These are phyloP conservation scores for Saturnispora kantuleensis DNA, from an alignment of 805 yeast genomes.

Conservation along the genomic window DNA sequence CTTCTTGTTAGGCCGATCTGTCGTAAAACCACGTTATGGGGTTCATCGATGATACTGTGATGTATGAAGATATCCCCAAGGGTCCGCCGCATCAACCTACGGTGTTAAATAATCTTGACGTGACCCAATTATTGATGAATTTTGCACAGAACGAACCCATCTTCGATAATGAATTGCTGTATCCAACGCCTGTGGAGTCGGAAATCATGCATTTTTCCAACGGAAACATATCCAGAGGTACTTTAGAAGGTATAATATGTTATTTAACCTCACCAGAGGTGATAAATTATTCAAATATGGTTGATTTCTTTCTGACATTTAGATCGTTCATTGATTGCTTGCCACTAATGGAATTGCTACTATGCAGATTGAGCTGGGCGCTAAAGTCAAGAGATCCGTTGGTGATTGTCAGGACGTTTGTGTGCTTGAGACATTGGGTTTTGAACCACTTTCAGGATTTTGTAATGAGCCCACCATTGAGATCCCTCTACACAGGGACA, in stretches of 20 bases:
- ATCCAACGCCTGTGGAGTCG: constrained; percentile 26
- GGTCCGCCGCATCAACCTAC: not conserved
- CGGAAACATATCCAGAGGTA: constrained; percentile 19
- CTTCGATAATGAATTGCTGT: constrained; percentile 24
- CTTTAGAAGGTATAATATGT: constrained; percentile 37
- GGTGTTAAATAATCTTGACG: constrained; percentile 1
- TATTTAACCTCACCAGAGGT: constrained; percentile 63
- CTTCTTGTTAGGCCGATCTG: not conserved
- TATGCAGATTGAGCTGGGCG: constrained; percentile 68
- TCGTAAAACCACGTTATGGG: constrained; percentile 4
- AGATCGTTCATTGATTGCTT: constrained; percentile 56
- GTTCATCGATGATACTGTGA: constrained; percentile 3
- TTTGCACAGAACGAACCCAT: constrained; percentile 26
- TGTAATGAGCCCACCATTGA: constrained; percentile 38
- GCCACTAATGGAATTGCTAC: constrained; percentile 49
- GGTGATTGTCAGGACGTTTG: constrained; percentile 73
- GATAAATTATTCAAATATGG: constrained; percentile 65
- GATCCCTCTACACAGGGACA: constrained; percentile 33
- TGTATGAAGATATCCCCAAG: not conserved
- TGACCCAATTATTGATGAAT: constrained; percentile 20
- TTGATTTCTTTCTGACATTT: constrained; percentile 82
- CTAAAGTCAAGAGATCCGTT: constrained; percentile 36
- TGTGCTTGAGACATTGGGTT: constrained; percentile 81
- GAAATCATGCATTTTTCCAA: constrained; percentile 22
- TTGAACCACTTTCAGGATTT: constrained; percentile 83